Evolutionary conservation across 208 protist species (phyloP), one percentile per base, ranked within the genome.

Genomic region (Leishmania martiniquensis): DNA sequence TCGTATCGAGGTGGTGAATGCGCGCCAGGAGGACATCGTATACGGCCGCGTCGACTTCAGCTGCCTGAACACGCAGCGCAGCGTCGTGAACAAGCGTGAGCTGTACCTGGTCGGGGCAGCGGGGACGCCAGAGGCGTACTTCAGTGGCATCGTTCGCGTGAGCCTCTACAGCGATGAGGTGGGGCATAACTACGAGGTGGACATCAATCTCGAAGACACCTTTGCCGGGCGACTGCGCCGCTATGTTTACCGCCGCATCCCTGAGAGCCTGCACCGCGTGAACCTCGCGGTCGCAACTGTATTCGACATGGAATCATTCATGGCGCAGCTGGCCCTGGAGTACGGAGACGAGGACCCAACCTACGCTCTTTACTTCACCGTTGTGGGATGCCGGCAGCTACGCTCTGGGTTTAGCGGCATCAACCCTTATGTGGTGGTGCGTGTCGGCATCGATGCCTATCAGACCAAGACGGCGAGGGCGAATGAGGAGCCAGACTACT

Each of bases 261-360:
- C 93, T 17, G 82, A 92, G 66, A 91, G 79, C 44, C 78, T 97
- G 55, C 93, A 97, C 81, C 90, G 92, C 76, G 88, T 95, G 13
- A 85, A 93, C 78, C 68, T 96, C 6, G 86, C 86, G 12, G 81
- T 96, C 5, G 84, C 85, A 39, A 96, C 91, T 9, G 85, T 94
- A 17, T 95, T 93, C 68, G 93, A 97, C 75, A 94, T 95, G 80
- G 91, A 97, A 75, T 88, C 86, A 45, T 95, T 96, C 80, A 85
- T 97, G 79, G 87, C 82, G 39, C 86, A 94, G 74, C 60, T 97
- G 55, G 77, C 87, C 17, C 62, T 78, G 25, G 75, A 85, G 62
- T 92, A 93, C 82, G 90, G 90, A 3, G 86, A 90, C 57, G 91
- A 96, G 68, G 88, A 93, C 75, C 82, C 85, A 1, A 92, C 90